phyloP scores from a whole-genome alignment of 2,329 filamentous ascomycete species.

The Aspergillus sp. region DNA sequence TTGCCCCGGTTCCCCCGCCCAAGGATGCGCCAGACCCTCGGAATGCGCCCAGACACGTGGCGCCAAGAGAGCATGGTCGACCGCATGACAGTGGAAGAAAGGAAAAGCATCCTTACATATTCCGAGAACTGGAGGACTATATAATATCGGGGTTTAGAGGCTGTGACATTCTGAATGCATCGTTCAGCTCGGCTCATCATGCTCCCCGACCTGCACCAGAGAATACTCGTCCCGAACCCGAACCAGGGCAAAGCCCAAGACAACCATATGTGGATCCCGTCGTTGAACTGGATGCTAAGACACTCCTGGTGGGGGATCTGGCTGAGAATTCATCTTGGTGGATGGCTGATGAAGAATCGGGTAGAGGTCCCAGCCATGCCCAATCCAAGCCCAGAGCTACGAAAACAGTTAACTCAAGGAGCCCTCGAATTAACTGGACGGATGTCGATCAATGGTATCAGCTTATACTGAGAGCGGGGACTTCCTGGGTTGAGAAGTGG shows the following conservation, averaged over 20 bases:
- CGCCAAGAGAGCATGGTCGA: slow-evolving; percentile 18
- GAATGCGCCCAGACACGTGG: slow-evolving; percentile 21
- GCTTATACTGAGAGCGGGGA: slow-evolving; percentile 66
- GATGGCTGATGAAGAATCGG: slow-evolving; percentile 59
- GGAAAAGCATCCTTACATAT: slow-evolving; percentile 58
- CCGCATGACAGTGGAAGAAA: slow-evolving; percentile 28
- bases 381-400: slow-evolving; percentile 27
- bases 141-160: slow-evolving; percentile 68
- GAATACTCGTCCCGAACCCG: slow-evolving; percentile 25
- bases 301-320: slow-evolving; percentile 70
- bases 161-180: slow-evolving; percentile 71
- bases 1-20: slow-evolving; percentile 10
- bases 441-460: slow-evolving; percentile 73
- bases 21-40: slow-evolving; percentile 23
- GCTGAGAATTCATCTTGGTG: slow-evolving; percentile 83
- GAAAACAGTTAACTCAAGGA: slow-evolving; percentile 55
- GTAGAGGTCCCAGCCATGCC: slow-evolving; percentile 29
- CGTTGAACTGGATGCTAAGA: slow-evolving; percentile 71
- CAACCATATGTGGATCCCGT: slow-evolving; percentile 40
- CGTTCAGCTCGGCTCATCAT: slow-evolving; percentile 63
- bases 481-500: slow-evolving; percentile 64
- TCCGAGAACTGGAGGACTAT: slow-evolving; percentile 76
- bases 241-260: slow-evolving; percentile 16
- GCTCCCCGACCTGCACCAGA: slow-evolving; percentile 36
- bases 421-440: slow-evolving; percentile 73